Conservation (phyloP, 176 grass and related monocot genomes). For the Metroxylon sagu region DNA sequence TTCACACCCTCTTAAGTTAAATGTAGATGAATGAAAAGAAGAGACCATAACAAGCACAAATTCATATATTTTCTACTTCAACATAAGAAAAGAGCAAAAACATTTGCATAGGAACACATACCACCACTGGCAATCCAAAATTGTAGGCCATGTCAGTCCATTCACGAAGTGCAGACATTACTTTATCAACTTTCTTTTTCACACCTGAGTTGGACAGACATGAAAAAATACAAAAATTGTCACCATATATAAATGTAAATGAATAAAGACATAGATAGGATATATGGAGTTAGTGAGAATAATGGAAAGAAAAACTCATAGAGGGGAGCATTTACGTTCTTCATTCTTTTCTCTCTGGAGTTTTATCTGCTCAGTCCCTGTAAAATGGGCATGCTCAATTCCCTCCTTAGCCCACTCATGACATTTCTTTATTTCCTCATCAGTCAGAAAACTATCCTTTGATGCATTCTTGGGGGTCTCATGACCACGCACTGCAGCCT, state of each 20-base stretch:
- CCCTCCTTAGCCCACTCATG: constrained; percentile 16
- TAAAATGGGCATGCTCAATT: constrained; percentile 15
- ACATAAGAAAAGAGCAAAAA: neutral
- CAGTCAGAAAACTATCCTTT: constrained; percentile 1
- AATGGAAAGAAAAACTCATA: neutral
- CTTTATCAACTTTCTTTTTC: constrained; percentile 13
- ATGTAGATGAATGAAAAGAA: no score
- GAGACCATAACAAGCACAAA: no score
- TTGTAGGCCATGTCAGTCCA: neutral
- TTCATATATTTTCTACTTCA: no score
- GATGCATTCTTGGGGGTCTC: neutral
- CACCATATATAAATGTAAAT: neutral
- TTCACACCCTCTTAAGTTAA: no score
- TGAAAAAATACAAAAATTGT: neutral
- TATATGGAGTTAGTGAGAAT: neutral
- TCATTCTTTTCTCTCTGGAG: constrained; percentile 6
- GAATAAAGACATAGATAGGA: neutral
- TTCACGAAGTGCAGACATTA: constrained; percentile 6
- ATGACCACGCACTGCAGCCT: neutral
- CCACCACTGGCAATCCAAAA: constrained; percentile 4
- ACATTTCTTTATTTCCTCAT: constrained; percentile 10
- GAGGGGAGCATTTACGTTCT: neutral
- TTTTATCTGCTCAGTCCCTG: constrained; percentile 3
- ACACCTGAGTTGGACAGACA: neutral
- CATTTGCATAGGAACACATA: neutral